Base-by-base conservation (phyloP, 108 stramenopile species). In the Fistulifera solaris region DNA sequence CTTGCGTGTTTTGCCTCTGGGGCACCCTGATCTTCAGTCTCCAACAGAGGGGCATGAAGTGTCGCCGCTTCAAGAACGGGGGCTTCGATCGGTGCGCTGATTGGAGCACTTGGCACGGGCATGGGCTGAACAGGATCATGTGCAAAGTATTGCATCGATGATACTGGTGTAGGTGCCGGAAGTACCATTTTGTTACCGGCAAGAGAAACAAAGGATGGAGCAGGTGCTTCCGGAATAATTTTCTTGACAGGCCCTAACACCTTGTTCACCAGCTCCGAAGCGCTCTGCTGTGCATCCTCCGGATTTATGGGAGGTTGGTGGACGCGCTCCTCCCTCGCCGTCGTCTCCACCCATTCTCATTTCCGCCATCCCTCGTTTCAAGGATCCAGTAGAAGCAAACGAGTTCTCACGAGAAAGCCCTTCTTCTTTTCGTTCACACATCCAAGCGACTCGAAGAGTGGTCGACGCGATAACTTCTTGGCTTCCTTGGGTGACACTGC, bases 381-480 rank as follows among this genome's bases (percentile, higher is more conserved):
- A 58, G n/a, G 85, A 85, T 42, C 81, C 80, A 3, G 80, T 59
- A 3, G 86, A 87, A 18, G 80, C 67, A 53, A 80, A 75, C 17
- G 78, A 71, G 14, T 40, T 54, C 67, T 16, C 76, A 55, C 55
- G 75, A 55, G 52, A 67, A 31, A 48, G 58, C 16, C 56, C 68
- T 14, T 73, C 65, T 40, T 66, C 28, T 27, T 65, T 47, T 57
- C 70, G 54, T 41, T 75, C 68, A 22, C 26, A 48, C 54, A 43
- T 35, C 80, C 82, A 4, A 94, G 59, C 6, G 92, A 89, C 56
- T 94, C 92, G 57, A 89, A 93, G 13, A 75, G 76, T 3, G 92
- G 83, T 45, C 92, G 72, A 1, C 86, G 67, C 13, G 73, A 66
- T 4, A 94, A 58, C 48, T 77, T 75, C 57, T 83, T 83, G 22